phyloP scores from a whole-genome alignment of 495 filamentous ascomycete genomes.

The Xylaria bambusicola region DNA sequence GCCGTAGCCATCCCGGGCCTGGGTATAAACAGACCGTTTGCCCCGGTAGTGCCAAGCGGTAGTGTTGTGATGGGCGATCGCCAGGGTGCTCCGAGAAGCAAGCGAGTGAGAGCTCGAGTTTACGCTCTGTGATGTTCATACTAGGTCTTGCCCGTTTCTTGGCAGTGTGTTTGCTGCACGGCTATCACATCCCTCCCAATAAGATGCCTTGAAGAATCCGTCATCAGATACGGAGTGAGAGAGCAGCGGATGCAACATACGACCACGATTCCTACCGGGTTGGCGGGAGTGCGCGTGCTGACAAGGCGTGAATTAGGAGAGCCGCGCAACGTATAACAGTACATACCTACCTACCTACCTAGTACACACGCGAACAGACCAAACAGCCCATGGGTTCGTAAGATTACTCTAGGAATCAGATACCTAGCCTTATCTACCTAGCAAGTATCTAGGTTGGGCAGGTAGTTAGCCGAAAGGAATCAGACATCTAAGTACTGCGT shows the following conservation, averaged over 20 bases:
- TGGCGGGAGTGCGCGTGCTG: not conserved
- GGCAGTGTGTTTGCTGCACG: slow-evolving; percentile 12
- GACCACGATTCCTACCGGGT: slow-evolving; percentile 11
- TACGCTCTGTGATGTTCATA: too few species aligned
- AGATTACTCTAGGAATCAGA: too few species aligned
- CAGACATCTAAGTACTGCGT: too few species aligned
- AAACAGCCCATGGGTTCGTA: too few species aligned
- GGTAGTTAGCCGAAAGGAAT: too few species aligned
- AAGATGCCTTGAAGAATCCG: not conserved
- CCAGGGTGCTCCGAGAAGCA: too few species aligned
- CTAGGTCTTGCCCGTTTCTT: not conserved
- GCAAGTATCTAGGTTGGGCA: not conserved
- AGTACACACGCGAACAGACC: too few species aligned
- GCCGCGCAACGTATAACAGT: too few species aligned
- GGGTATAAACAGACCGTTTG: not conserved
- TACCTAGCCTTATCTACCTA: too few species aligned
- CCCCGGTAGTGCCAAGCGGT: slow-evolving; percentile 10
- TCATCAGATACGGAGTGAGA: not conserved
- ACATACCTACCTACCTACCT: too few species aligned
- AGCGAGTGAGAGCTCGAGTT: too few species aligned
- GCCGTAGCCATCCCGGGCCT: not conserved
- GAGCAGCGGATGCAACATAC: slow-evolving; percentile 3
- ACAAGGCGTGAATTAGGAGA: not conserved
- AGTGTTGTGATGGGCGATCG: slow-evolving; percentile 1
- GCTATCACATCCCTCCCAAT: slow-evolving; percentile 10